Base-by-base conservation (phyloP, 352 stramenopile genomes). In the Phytophthora sojae region DNA sequence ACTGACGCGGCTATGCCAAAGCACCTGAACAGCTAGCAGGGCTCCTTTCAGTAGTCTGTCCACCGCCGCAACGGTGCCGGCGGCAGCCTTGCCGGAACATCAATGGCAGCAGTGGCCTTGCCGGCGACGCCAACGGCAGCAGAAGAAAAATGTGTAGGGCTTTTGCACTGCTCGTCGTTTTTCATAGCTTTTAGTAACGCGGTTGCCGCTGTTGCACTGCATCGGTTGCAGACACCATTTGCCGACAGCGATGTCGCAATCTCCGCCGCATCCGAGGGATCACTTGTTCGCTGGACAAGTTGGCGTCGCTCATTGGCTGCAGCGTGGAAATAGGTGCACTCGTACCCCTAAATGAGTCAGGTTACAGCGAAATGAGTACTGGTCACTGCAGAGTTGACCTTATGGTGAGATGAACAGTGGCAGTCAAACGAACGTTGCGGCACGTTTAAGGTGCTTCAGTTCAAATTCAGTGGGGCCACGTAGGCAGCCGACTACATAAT, bases 271-370 rank as follows among this genome's bases (percentile, higher is more conserved):
- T 49, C n/a, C 39, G 4, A 49, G 39, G 42, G 26, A 30, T 30
- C 26, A 30, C 26, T 30, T 30, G 26, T 30, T 30, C 26, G 63
- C 63, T 70, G 63, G 55, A 25, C 55, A 64, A 53, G 23, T 51
- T 53, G 23, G 3, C 63, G 21, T 0, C 54, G 21, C 35, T 71
- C 39, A 71, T 71, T 71, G 64, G 64, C 12, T 56, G 5, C 12
- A 3, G 45, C 6, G 30, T n/a, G 45, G 11, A 57, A 35, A 57
- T 39, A 3, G 19, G 58, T 30, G 15, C 35, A 4, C 17, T 14
- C 26, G 57, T 63, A 42, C 15, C 57, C 56, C n/a, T 17, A 26
- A 55, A 47, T 14, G 35, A 30, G 26, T 30, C 0, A 30, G 26
- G 26, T 30, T 30, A 30, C 26, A 30, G 26, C 26, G 6, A 30